Conservation (phyloP, 331 rosid genomes). For the Pyracantha coccinea region DNA sequence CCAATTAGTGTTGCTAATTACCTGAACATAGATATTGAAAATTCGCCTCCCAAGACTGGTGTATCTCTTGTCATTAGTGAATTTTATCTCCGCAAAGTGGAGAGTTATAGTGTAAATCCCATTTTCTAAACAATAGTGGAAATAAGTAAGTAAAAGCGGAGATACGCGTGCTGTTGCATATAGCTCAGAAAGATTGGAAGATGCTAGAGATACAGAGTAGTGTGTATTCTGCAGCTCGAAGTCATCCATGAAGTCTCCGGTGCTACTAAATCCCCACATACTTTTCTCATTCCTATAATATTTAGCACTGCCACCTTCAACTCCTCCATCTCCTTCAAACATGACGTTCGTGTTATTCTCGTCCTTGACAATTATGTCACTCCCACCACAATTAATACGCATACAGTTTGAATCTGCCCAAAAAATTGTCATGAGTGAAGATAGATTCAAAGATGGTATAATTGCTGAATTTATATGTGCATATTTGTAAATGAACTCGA, state of each 20-base stretch:
- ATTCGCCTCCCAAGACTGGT: conserved; percentile 63
- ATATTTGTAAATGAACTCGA: background rate
- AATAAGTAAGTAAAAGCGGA: conserved; percentile 69
- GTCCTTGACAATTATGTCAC: conserved; percentile 31
- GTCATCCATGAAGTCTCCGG: conserved; percentile 86
- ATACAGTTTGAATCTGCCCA: conserved; percentile 65
- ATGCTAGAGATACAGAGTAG: conserved; percentile 26
- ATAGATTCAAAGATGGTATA: background rate
- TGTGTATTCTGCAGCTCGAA: conserved; percentile 36
- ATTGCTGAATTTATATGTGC: background rate
- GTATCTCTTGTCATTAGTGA: conserved; percentile 46
- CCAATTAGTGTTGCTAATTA: conserved; percentile 25
- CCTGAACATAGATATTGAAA: conserved; percentile 81
- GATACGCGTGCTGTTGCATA: conserved; percentile 56
- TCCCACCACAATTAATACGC: conserved; percentile 71
- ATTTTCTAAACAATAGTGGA: conserved; percentile 71
- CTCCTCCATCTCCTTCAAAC: conserved; percentile 61
- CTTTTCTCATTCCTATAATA: conserved; percentile 19
- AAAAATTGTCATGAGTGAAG: background rate
- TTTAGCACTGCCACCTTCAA: conserved; percentile 51
- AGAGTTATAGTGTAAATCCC: conserved; percentile 62
- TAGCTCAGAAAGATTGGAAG: conserved; percentile 38
- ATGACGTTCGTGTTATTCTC: conserved; percentile 11
- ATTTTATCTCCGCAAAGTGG: conserved; percentile 71
- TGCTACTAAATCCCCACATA: conserved; percentile 84